Evolutionary conservation across 805 yeast species (phyloP), one percentile per base, ranked within the genome.

Genomic region (Blastobotrys americana): DNA sequence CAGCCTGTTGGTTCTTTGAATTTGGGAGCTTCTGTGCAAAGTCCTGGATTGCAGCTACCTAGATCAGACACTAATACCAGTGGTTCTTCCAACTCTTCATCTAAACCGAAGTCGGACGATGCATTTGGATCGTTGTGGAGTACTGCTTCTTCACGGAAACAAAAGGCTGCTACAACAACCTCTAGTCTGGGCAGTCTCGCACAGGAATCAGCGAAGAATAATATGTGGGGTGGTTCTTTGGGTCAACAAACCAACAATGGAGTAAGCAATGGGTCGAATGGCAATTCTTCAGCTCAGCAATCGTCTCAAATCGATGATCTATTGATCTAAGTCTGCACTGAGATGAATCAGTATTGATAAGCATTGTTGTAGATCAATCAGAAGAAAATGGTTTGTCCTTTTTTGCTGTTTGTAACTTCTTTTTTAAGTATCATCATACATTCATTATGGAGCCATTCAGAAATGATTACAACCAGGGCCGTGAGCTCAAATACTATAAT

Each of bases 51-150:
- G 13, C 37, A 16, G 19, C 20, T 21, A n/a, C 20, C 20, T 10
- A 5, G n/a, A 4, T 5, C 37, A 34, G 18, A 19, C 10, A 9
- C 17, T 8, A 13, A 15, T n/a, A 17, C 35, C 15, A 10, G 37
- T 33, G 15, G 46, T 10, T 17, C 45, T 20, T 21, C 44, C 8
- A 22, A 37, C 20, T 15, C 42, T 42, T 34, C 23, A 20, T 39
- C 47, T 33, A 37, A 49, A 38, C 49, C 31, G 10, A 25, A 25
- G 13, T 25, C 55, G 44, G 53, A 49, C 43, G 72, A 68, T 46
- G 65, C 64, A 3, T 68, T 68, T 50, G 68, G 69, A 27, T 64
- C 67, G 27, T 51, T 68, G 39, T 68, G 72, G 72, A 41, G 59
- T 25, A 39, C 59, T 15, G 61, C 66, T 5, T 44, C 59, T 20